Evolutionary conservation across 768 basidiomycete genomes (phyloP).

Genomic region (Boletus huronensis): DNA sequence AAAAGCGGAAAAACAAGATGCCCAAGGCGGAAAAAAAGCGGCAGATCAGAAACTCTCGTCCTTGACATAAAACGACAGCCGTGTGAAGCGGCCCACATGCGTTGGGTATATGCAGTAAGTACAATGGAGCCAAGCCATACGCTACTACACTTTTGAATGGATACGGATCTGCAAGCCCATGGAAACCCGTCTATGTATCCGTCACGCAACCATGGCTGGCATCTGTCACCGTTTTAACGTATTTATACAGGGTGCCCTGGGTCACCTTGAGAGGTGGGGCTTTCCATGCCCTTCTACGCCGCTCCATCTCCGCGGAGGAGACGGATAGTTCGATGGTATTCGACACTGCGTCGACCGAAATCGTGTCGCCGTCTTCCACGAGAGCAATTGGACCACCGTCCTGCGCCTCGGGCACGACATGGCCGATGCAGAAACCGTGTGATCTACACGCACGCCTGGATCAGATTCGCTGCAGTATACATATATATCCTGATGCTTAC

Average conservation of each 20-base stretch:
- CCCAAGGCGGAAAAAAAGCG: slow-evolving; percentile 94
- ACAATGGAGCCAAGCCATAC: slow-evolving; percentile 1
- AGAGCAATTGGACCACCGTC: slow-evolving; percentile 92
- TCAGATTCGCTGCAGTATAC: slow-evolving; percentile 11
- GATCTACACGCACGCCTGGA: slow-evolving; percentile 50
- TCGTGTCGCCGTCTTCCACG: slow-evolving; percentile 82
- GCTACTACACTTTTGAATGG: slow-evolving; percentile 5
- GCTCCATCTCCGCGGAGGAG: slow-evolving; percentile 72
- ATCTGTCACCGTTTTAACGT: slow-evolving; percentile 82
- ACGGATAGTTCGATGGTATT: slow-evolving; percentile 82
- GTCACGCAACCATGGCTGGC: slow-evolving; percentile 93
- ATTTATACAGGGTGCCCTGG: slow-evolving; percentile 86
- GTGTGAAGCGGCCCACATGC: slow-evolving; percentile 13
- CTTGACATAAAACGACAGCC: slow-evolving; percentile 15
- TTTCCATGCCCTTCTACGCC: slow-evolving; percentile 68
- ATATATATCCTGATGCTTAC: slow-evolving; percentile 45
- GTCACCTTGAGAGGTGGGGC: slow-evolving; percentile 82
- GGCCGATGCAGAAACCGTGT: slow-evolving; percentile 95
- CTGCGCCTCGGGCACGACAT: slow-evolving; percentile 95
- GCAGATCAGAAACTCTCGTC: slow-evolving; percentile 55
- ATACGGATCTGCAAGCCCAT: slow-evolving; percentile 5
- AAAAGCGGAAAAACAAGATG: slow-evolving; percentile 90
- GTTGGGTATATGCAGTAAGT: not conserved
- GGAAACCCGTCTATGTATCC: slow-evolving; percentile 52
- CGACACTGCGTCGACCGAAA: slow-evolving; percentile 83